phyloP scores from a whole-genome alignment of 177 flowering plant species.

The Vitis hybrid region DNA sequence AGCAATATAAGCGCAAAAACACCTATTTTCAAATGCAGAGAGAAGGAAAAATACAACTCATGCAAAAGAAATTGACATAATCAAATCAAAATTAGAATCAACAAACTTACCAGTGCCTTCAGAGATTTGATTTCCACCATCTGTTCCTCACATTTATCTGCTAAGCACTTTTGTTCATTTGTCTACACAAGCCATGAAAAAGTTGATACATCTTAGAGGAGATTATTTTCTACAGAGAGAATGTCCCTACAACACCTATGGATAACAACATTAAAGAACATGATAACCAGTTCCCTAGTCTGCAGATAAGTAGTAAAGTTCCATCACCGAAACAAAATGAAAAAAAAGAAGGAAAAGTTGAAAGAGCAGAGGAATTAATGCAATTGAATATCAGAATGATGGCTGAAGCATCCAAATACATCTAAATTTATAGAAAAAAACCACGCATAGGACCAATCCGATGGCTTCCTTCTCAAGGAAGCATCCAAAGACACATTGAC shows the following conservation, averaged over 20 bases:
- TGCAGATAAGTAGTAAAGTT: too few relatives aligned
- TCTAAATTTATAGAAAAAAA: too few relatives aligned
- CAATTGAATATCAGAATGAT: too few relatives aligned
- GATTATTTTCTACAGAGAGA: neutral
- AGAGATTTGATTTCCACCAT: slow-evolving; percentile 66
- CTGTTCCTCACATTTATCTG: slow-evolving; percentile 58
- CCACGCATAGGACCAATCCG: too few relatives aligned
- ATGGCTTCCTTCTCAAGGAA: too few relatives aligned
- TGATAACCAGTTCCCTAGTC: too few relatives aligned
- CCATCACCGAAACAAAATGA: too few relatives aligned
- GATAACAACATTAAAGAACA: neutral
- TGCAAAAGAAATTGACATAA: neutral
- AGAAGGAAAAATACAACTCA: neutral
- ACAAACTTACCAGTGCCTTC: slow-evolving; percentile 52
- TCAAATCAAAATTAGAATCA: neutral
- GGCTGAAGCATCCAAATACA: too few relatives aligned
- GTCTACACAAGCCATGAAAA: slow-evolving; percentile 43
- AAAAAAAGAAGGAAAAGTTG: too few relatives aligned
- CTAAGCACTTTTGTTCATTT: slow-evolving; percentile 50
- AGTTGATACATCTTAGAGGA: slow-evolving; percentile 3
- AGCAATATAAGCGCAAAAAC: too few relatives aligned
- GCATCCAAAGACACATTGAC: too few relatives aligned
- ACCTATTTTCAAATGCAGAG: neutral
- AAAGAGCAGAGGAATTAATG: too few relatives aligned
- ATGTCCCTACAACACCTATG: neutral